These are phyloP conservation scores for Heteromeles arbutifolia DNA, from an alignment of 306 rosid genomes.

Conservation along the genomic window DNA sequence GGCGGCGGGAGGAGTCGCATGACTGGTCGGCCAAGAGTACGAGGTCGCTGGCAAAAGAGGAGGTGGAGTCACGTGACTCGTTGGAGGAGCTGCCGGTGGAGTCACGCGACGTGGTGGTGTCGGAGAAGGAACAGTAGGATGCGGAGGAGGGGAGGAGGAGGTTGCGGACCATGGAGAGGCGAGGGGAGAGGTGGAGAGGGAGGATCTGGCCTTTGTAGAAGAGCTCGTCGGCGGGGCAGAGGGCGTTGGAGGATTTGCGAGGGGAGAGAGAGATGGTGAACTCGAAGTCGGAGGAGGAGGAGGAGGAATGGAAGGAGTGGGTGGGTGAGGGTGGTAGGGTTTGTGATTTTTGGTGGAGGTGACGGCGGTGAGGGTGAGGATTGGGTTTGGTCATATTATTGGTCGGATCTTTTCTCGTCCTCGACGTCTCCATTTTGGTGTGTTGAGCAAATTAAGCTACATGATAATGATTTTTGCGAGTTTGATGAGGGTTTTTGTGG, in stretches of 20 bases:
- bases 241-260: constrained; percentile 52
- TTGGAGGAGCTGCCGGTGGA: constrained; percentile 65
- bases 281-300: constrained; percentile 72
- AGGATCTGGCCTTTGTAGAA: constrained; percentile 87
- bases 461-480: neutral
- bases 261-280: constrained; percentile 79
- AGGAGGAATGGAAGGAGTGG: constrained; percentile 68
- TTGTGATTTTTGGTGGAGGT: constrained; percentile 29
- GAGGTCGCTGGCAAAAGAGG: constrained; percentile 54
- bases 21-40: constrained; percentile 38
- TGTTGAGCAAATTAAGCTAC: neutral
- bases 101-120: constrained; percentile 56
- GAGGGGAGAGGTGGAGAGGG: constrained; percentile 75
- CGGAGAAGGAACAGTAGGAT: constrained; percentile 43
- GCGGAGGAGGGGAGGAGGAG: constrained; percentile 56
- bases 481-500: neutral
- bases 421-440: neutral
- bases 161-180: constrained; percentile 74
- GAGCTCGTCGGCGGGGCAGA: constrained; percentile 88
- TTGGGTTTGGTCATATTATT: neutral
- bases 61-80: constrained; percentile 35
- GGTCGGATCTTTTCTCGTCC: neutral
- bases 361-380: neutral
- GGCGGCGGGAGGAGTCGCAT: constrained; percentile 70
- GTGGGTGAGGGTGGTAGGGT: constrained; percentile 75